A percentile compares a stretch with the other conserved stretches of the same genome.
Evolutionary conservation across 208 protist genomes (phyloP).

Genomic region (Trypanosoma theileri): DNA sequence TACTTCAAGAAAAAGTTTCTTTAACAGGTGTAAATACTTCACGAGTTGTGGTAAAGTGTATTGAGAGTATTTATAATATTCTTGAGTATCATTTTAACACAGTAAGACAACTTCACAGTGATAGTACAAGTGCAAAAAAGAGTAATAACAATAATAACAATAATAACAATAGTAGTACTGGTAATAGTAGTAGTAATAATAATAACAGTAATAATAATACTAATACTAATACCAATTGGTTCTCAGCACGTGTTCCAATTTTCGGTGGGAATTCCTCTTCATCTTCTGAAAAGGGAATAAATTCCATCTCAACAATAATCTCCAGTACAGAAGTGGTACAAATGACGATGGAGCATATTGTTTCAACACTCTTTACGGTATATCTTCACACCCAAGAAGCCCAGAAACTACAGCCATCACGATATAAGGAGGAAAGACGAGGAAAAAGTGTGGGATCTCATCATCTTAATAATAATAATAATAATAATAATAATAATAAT

Average conservation of each 20-base stretch:
- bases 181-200: background rate
- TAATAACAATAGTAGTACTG: too few relatives aligned
- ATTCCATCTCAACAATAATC: background rate
- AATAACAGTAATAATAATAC: too few relatives aligned
- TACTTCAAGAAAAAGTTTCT: background rate
- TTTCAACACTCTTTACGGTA: slow-evolving; percentile 19
- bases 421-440: too few relatives aligned
- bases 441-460: too few relatives aligned
- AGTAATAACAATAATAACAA: too few relatives aligned
- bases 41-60: slow-evolving; percentile 16
- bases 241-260: slow-evolving; percentile 10
- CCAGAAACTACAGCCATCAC: too few relatives aligned
- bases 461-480: too few relatives aligned
- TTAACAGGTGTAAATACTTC: background rate
- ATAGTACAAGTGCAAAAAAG: background rate
- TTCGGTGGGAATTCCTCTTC: slow-evolving; percentile 1
- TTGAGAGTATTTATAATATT: slow-evolving; percentile 13
- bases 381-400: background rate
- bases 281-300: background rate
- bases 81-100: slow-evolving; percentile 9
- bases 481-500: too few relatives aligned
- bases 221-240: background rate
- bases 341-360: slow-evolving; percentile 7
- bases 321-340: background rate
- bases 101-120: background rate